Conservation (phyloP, 495 filamentous ascomycete genomes). For the Penicillium parvum region DNA sequence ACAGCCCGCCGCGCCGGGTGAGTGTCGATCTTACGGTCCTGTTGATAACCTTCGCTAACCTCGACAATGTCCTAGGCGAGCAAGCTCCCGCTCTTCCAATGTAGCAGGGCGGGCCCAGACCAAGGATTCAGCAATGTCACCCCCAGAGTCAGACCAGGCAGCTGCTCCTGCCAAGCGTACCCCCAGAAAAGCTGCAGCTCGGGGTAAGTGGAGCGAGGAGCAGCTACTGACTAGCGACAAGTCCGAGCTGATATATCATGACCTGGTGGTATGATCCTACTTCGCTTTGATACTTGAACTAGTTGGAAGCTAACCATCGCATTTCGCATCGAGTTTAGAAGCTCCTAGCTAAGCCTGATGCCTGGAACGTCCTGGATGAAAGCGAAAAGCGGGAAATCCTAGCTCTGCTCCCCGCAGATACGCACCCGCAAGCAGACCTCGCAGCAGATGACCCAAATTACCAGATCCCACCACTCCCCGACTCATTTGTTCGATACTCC, state of each 20-base stretch:
- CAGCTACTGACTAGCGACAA: constrained; percentile 51
- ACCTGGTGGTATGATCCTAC: constrained; percentile 50
- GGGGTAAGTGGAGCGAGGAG: constrained; percentile 43
- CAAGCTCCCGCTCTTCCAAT: constrained; percentile 15
- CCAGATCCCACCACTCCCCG: constrained; percentile 38
- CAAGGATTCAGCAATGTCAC: constrained; percentile 16
- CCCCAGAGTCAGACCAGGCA: constrained; percentile 17
- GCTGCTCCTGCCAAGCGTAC: constrained; percentile 30
- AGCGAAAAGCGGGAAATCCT: constrained; percentile 54
- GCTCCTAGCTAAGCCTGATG: constrained; percentile 49
- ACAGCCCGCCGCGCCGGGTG: constrained; percentile 11
- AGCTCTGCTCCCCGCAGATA: constrained; percentile 50
- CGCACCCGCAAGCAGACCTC: constrained; percentile 34
- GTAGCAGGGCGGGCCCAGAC: constrained; percentile 12
- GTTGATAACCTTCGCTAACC: constrained; percentile 6
- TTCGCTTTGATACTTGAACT: no score
- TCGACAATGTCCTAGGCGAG: constrained; percentile 20
- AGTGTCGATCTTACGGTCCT: constrained; percentile 12
- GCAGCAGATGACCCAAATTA: constrained; percentile 25
- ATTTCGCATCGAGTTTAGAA: constrained; percentile 31
- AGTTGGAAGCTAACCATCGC: not conserved
- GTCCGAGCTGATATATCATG: constrained; percentile 49
- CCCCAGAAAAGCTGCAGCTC: constrained; percentile 29
- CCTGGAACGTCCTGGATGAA: constrained; percentile 55
- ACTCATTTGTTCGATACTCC: constrained; percentile 47